Percentiles rank a stretch among this genome's conserved stretches.
These are phyloP conservation scores for Asterochloris erici DNA, from an alignment of 139 green algal genomes.

Conservation along the genomic window DNA sequence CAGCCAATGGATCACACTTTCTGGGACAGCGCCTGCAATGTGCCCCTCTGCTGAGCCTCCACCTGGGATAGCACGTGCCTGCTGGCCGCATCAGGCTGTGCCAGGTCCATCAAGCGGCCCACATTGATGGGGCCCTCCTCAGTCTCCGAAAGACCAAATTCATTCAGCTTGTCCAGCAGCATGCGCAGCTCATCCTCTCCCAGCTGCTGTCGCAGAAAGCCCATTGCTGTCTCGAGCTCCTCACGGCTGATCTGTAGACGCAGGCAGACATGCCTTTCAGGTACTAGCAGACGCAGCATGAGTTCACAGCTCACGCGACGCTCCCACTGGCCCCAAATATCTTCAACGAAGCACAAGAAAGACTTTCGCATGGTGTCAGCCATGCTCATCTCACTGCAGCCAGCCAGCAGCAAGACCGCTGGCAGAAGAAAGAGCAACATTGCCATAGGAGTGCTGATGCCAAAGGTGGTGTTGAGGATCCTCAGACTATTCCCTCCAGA, in stretches of 20 bases:
- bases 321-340: not conserved
- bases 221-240: slow-evolving; percentile 63
- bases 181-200: slow-evolving; percentile 62
- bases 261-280: not conserved
- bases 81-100: slow-evolving; percentile 5
- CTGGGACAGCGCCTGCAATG: not conserved
- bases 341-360: not conserved
- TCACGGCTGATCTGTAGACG: slow-evolving; percentile 38
- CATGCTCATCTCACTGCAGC: no score
- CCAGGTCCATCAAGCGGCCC: slow-evolving; percentile 34
- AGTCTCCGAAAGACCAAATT: slow-evolving; percentile 11
- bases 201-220: slow-evolving; percentile 66
- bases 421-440: no score
- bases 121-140: slow-evolving; percentile 22
- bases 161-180: slow-evolving; percentile 51
- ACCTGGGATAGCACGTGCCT: not conserved
- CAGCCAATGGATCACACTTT: not conserved
- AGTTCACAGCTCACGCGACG: not conserved
- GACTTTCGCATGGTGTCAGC: no score
- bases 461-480: no score
- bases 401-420: no score
- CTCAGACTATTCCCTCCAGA: no score
- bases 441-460: no score
- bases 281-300: not conserved
- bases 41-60: slow-evolving; percentile 1